Evolutionary conservation across 352 stramenopile genomes (phyloP).

Genomic region (Phytophthora chlamydospora): DNA sequence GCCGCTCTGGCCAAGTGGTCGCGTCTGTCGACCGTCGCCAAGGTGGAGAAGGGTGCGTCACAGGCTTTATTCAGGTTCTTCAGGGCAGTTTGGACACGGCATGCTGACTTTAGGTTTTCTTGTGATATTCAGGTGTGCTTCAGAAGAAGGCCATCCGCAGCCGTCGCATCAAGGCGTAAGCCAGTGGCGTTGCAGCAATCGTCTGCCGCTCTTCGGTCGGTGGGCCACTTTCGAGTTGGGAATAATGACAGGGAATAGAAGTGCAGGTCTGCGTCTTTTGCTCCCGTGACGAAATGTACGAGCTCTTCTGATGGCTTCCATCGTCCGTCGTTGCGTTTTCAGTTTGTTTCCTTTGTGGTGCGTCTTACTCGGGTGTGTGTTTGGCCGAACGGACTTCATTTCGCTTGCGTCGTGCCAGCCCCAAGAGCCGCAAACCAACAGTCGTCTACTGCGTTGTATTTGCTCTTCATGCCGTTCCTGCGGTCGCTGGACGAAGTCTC

Average conservation of each 20-base stretch:
- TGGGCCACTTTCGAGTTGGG: constrained; percentile 38
- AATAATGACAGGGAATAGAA: constrained; percentile 64
- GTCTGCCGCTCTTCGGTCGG: constrained; percentile 18
- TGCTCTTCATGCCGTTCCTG: constrained; percentile 51
- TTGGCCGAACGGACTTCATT: background rate
- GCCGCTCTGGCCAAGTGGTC: constrained; percentile 87
- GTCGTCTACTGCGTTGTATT: constrained; percentile 4
- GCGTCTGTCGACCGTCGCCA: constrained; percentile 84
- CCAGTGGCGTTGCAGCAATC: constrained; percentile 17
- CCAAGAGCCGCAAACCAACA: constrained; percentile 24
- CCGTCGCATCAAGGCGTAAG: constrained; percentile 85
- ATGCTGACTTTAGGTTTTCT: constrained; percentile 7
- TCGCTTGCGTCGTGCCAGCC: too few species aligned
- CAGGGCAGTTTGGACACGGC: background rate
- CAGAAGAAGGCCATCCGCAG: constrained; percentile 86
- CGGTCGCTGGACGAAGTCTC: constrained; percentile 20
- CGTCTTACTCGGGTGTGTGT: background rate
- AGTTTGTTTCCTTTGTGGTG: constrained; percentile 4
- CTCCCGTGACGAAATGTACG: constrained; percentile 35
- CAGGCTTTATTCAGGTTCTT: background rate
- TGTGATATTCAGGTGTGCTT: constrained; percentile 53
- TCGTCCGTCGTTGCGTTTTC: constrained; percentile 5
- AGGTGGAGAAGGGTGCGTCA: constrained; percentile 86
- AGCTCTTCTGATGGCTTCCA: constrained; percentile 14
- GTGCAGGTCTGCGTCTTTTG: constrained; percentile 39